Evolutionary conservation across 352 stramenopile species (phyloP).

Genomic region (Globisporangium recalcitrans): DNA sequence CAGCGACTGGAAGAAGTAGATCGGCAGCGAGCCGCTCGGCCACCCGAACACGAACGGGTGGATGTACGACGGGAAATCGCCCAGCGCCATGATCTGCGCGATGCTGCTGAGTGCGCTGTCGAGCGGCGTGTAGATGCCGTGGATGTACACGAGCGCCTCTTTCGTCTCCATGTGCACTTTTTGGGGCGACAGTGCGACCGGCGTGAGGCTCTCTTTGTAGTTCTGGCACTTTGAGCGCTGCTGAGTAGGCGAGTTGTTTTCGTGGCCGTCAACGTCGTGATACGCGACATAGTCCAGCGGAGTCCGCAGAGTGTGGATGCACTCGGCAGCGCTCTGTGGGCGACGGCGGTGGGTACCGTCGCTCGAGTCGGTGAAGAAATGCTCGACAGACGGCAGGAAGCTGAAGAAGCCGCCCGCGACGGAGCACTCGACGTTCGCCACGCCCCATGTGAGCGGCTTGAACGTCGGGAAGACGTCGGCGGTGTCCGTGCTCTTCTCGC

Average conservation of each 20-base stretch:
- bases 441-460: conserved; percentile 28
- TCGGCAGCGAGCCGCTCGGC: conserved; percentile 18
- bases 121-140: conserved; percentile 19
- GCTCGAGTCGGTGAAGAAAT: conserved; percentile 16
- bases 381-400: conserved; percentile 21
- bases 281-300: conserved; percentile 25
- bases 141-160: conserved; percentile 22
- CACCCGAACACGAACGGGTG: conserved; percentile 24
- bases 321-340: conserved; percentile 19
- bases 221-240: conserved; percentile 16
- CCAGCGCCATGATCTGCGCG: conserved; percentile 21
- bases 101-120: conserved; percentile 20
- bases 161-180: conserved; percentile 1
- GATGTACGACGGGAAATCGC: conserved; percentile 17
- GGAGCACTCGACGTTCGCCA: conserved; percentile 39
- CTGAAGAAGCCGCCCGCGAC: conserved; percentile 24
- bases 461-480: conserved; percentile 15
- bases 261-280: conserved; percentile 18
- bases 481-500: conserved; percentile 13
- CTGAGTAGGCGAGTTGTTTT: neutral
- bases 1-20: conserved; percentile 20
- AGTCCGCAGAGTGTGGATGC: conserved; percentile 15
- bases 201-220: conserved; percentile 15
- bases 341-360: neutral
- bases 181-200: neutral